Conservation (phyloP, 2,329 filamentous ascomycete species). For the Aspergillus versicolor region DNA sequence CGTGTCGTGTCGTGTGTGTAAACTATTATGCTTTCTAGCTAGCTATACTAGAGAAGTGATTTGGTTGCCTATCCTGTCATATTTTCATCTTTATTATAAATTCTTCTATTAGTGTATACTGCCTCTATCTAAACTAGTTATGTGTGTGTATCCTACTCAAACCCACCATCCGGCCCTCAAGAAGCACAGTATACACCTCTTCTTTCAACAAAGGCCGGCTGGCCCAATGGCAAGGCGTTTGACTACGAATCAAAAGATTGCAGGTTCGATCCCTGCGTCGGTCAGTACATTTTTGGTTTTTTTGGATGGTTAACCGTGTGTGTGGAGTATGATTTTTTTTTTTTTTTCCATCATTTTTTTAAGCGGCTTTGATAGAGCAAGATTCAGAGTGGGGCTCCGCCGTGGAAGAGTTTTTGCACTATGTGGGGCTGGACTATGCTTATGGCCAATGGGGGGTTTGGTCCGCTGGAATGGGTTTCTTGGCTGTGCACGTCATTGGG, state of each 20-base stretch:
- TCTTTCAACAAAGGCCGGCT: not conserved
- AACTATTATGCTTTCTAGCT: not conserved
- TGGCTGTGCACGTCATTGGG: too few species aligned
- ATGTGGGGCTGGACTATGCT: not conserved
- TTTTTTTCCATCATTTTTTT: not conserved
- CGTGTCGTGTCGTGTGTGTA: not conserved
- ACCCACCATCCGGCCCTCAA: too few species aligned
- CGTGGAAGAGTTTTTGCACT: not conserved
- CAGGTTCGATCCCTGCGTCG: conserved; percentile 47
- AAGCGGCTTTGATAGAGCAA: too few species aligned
- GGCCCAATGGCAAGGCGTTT: conserved; percentile 46
- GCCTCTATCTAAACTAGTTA: too few species aligned
- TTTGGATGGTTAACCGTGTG: too few species aligned
- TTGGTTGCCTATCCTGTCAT: not conserved
- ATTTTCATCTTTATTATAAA: too few species aligned
- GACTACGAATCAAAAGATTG: conserved; percentile 55
- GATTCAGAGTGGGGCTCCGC: too few species aligned
- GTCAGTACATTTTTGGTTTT: too few species aligned
- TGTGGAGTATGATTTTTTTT: not conserved
- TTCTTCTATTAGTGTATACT: too few species aligned
- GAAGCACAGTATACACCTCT: accelerated
- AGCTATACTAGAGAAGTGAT: not conserved
- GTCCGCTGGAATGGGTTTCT: too few species aligned
- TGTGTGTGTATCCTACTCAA: too few species aligned
- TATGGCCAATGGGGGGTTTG: not conserved